Evolutionary conservation across 257 asterid species (phyloP), one percentile per base, ranked within the genome.

Genomic region (Mitragyna speciosa): DNA sequence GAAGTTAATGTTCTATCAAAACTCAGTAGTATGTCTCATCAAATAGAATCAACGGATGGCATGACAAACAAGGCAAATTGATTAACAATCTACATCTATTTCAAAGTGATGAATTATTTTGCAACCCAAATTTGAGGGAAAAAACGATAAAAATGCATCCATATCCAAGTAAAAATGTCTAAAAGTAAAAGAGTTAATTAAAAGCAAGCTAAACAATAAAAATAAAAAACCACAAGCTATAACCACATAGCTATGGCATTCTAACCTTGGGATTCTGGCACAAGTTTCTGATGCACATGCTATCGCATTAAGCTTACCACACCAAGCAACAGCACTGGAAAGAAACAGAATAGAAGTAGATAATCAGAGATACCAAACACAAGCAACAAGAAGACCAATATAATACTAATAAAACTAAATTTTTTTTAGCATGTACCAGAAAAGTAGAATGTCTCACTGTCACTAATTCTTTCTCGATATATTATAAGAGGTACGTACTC

Each of bases 201-300:
- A 24, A 71, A 73, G 48, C 68, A 78, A 36, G 41, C 41, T 1
- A 36, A 36, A 36, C 41, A 36, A 36, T 36, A 1, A 1, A 36
- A 68, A 75, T 67, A 58, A 58, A 8, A 58, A 24, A 58, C 2
- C 49, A 45, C 49, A 45, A 58, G 65, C 1, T 72, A 76, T 19
- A 81, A 30, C 14, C 17, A 19, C 56, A 63, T 3, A 7, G 70
- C 64, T 41, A 15, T 30, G 54, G 74, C 63, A 45, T 52, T 41
- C 89, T 76, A 75, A 96, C 99, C 99, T 96, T 41, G 99, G 99
- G 76, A 94, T 94, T 84, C 98, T 88, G 24, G 99, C 98, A 88
- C 99, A 96, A 20, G 99, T 96, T 89, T 96, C 99, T 33, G 99
- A 91, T 39, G 99, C 98, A 88, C 98, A 94, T 68, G 99, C 99